Conservation (phyloP, 2,329 filamentous ascomycete species). For the Hypomyces perniciosus region DNA sequence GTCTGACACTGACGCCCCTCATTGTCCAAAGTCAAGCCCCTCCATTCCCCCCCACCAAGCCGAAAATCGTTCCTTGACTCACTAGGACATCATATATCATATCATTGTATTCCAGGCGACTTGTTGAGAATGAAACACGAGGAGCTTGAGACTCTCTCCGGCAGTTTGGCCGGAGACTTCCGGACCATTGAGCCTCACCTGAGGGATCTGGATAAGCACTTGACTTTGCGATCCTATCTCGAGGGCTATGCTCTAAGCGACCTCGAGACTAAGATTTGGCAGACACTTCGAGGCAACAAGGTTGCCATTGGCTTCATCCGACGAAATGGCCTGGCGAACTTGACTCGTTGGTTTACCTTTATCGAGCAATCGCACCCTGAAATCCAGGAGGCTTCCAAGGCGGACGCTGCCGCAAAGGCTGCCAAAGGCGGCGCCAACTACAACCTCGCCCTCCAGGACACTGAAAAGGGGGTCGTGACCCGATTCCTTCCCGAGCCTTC, state of each 20-base stretch:
- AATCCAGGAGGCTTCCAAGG: conserved; percentile 64
- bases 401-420: conserved; percentile 64
- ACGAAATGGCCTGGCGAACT: conserved; percentile 68
- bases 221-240: conserved; percentile 80
- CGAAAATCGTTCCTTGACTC: conserved; percentile 22
- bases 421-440: conserved; percentile 79
- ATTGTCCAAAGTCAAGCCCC: conserved; percentile 14
- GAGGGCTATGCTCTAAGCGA: conserved; percentile 73
- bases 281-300: conserved; percentile 74
- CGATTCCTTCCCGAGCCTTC: conserved; percentile 93
- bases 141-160: conserved; percentile 47
- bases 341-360: conserved; percentile 82
- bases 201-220: conserved; percentile 74
- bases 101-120: neutral
- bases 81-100: conserved; percentile 8
- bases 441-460: conserved; percentile 78
- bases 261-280: conserved; percentile 77
- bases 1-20: conserved; percentile 9
- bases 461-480: conserved; percentile 83
- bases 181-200: conserved; percentile 73
- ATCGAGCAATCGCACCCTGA: conserved; percentile 77
- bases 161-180: conserved; percentile 61
- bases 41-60: conserved; percentile 20
- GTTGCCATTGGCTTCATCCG: conserved; percentile 77
- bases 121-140: conserved; percentile 47